phyloP scores from a whole-genome alignment of 768 basidiomycete species.

The Phallus indusiatus region DNA sequence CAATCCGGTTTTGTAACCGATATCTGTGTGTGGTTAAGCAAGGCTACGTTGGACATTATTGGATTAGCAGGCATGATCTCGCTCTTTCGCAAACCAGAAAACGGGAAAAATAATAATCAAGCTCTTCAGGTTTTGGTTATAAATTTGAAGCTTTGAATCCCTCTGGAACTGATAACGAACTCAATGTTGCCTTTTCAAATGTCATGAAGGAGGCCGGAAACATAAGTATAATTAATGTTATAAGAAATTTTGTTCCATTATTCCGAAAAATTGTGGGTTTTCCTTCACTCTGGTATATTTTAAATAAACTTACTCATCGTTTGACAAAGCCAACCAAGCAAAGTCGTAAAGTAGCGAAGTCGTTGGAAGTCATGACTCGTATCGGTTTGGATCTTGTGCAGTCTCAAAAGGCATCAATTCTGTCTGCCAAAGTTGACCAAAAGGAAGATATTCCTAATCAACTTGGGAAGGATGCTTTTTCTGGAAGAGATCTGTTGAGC shows the following conservation, averaged over 20 bases:
- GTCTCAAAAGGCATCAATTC: constrained; percentile 23
- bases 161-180: constrained; percentile 20
- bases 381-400: constrained; percentile 17
- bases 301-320: neutral
- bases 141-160: constrained; percentile 23
- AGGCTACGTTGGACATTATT: constrained; percentile 17
- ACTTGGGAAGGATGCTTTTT: constrained; percentile 11
- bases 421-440: constrained; percentile 17
- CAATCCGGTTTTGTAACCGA: constrained; percentile 14
- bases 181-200: constrained; percentile 21
- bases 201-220: constrained; percentile 15
- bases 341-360: neutral
- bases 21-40: constrained; percentile 9
- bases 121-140: constrained; percentile 25
- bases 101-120: neutral
- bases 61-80: constrained; percentile 14
- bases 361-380: constrained; percentile 7
- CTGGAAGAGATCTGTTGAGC: constrained; percentile 47
- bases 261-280: constrained; percentile 17
- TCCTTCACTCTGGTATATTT: neutral
- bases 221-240: constrained; percentile 2
- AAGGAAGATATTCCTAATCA: constrained; percentile 13
- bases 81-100: neutral
- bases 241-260: constrained; percentile 16
- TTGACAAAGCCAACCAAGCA: neutral